A percentile compares a stretch with the other conserved stretches of the same genome.
phyloP scores from a whole-genome alignment of 495 filamentous ascomycete genomes.

The Xylaria intraflava region DNA sequence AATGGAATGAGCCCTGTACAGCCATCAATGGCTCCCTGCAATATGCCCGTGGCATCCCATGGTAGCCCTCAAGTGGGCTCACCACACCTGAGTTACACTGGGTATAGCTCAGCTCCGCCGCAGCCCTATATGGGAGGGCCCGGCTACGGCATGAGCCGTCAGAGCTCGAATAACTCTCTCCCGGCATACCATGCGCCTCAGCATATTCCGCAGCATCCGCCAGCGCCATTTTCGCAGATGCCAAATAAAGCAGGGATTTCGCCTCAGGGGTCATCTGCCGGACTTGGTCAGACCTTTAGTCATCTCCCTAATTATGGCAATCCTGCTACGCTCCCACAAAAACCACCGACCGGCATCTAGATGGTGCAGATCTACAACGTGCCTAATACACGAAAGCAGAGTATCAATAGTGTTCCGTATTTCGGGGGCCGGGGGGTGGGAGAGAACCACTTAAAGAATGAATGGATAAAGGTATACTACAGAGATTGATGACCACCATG shows the following conservation, averaged over 20 bases:
- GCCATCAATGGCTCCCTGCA: slow-evolving; percentile 26
- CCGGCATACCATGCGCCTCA: slow-evolving; percentile 38
- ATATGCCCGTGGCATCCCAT: slow-evolving; percentile 30
- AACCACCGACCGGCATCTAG: slow-evolving; percentile 42
- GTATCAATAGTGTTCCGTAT: slow-evolving; percentile 29
- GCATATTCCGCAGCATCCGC: slow-evolving; percentile 29
- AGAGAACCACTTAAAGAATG: slow-evolving; percentile 14
- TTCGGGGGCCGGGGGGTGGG: no score
- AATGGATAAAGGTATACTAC: slow-evolving; percentile 25
- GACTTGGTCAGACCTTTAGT: slow-evolving; percentile 31
- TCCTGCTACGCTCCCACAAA: slow-evolving; percentile 49
- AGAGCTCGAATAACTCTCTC: slow-evolving; percentile 48
- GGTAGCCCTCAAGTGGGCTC: slow-evolving; percentile 41
- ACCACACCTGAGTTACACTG: slow-evolving; percentile 37
- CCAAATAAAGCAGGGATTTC: slow-evolving; percentile 30
- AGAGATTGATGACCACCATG: slow-evolving; percentile 21
- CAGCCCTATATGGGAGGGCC: slow-evolving; percentile 30
- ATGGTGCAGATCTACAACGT: slow-evolving; percentile 15
- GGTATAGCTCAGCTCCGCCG: slow-evolving; percentile 34
- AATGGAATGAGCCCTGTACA: slow-evolving; percentile 41
- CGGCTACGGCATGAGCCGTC: slow-evolving; percentile 48
- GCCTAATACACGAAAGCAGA: slow-evolving; percentile 24
- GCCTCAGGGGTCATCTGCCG: slow-evolving; percentile 23
- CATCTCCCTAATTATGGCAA: slow-evolving; percentile 52
- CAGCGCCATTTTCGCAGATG: slow-evolving; percentile 28